Conservation (phyloP, 495 filamentous ascomycete species). For the Aspergillus cristatus region DNA sequence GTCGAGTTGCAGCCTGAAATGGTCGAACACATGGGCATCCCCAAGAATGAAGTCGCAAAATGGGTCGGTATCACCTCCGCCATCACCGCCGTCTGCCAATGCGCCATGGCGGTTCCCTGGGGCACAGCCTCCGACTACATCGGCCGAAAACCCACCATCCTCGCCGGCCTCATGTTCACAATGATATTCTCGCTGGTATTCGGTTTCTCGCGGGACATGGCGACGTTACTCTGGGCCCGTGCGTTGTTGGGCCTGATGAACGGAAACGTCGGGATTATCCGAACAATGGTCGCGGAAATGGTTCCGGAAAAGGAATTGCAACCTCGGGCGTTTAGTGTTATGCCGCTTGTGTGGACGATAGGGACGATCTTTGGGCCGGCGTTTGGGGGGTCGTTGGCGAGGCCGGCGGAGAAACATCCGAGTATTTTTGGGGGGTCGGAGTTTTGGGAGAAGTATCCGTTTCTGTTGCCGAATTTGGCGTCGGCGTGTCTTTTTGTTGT, state of each 20-base stretch:
- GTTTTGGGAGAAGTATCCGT: conserved; percentile 68
- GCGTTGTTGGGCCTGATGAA: conserved; percentile 62
- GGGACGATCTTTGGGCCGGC: conserved; percentile 83
- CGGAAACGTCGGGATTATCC: conserved; percentile 72
- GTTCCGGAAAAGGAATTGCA: conserved; percentile 75
- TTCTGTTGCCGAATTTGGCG: conserved; percentile 74
- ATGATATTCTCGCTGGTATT: conserved; percentile 66
- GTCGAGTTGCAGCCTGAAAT: conserved; percentile 74
- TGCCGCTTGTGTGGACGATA: conserved; percentile 75
- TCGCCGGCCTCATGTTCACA: conserved; percentile 59
- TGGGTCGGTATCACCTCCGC: conserved; percentile 68
- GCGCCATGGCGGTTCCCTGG: conserved; percentile 66
- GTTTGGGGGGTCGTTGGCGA: conserved; percentile 76
- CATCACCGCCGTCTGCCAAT: conserved; percentile 65
- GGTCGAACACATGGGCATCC: conserved; percentile 70
- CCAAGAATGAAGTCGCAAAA: conserved; percentile 60
- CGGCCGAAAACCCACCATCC: conserved; percentile 67
- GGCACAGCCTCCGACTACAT: conserved; percentile 64
- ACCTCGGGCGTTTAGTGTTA: conserved; percentile 71
- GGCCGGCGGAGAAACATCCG: conserved; percentile 63
- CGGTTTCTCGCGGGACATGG: conserved; percentile 65
- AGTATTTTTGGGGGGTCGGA: conserved; percentile 53
- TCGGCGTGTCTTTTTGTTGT: conserved; percentile 60
- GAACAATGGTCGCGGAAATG: conserved; percentile 77
- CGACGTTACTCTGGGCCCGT: conserved; percentile 62